Percentiles rank a stretch among this genome's conserved stretches.
Conservation (phyloP, 2,329 filamentous ascomycete species). For the Xylaria sp. region DNA sequence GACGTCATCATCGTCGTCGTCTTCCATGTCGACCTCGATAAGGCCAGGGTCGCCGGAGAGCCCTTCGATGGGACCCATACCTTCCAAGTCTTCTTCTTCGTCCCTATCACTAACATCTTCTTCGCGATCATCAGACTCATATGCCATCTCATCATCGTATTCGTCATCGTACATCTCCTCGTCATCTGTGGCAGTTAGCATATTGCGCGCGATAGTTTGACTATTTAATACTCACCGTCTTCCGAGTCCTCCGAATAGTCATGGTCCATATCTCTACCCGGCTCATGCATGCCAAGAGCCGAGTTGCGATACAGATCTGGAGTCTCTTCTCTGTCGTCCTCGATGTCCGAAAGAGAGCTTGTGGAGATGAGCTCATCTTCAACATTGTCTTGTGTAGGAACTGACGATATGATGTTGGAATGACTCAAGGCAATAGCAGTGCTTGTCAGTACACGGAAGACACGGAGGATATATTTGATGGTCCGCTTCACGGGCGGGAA, state of each 20-base stretch:
- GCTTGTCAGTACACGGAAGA: constrained; percentile 78
- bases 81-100: constrained; percentile 67
- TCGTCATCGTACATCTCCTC: constrained; percentile 93
- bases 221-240: constrained; percentile 42
- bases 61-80: constrained; percentile 81
- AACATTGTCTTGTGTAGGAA: constrained; percentile 59
- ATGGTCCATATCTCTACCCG: constrained; percentile 60
- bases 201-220: neutral
- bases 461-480: constrained; percentile 92
- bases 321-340: constrained; percentile 85
- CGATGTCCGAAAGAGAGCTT: constrained; percentile 82
- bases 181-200: constrained; percentile 50
- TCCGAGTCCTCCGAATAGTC: constrained; percentile 73
- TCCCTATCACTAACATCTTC: constrained; percentile 88
- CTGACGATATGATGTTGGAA: constrained; percentile 65
- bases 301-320: constrained; percentile 97
- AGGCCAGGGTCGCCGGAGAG: constrained; percentile 57
- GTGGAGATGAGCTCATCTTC: constrained; percentile 85
- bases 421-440: constrained; percentile 84
- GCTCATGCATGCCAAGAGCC: constrained; percentile 88
- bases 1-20: constrained; percentile 51
- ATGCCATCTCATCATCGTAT: constrained; percentile 90
- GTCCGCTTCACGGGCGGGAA: constrained; percentile 89
- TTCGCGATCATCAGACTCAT: constrained; percentile 69
- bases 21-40: constrained; percentile 75